A percentile compares a stretch with the other conserved stretches of the same genome.
Evolutionary conservation across 1,284 basidiomycete species (phyloP).

Genomic region (Trametes pubescens): DNA sequence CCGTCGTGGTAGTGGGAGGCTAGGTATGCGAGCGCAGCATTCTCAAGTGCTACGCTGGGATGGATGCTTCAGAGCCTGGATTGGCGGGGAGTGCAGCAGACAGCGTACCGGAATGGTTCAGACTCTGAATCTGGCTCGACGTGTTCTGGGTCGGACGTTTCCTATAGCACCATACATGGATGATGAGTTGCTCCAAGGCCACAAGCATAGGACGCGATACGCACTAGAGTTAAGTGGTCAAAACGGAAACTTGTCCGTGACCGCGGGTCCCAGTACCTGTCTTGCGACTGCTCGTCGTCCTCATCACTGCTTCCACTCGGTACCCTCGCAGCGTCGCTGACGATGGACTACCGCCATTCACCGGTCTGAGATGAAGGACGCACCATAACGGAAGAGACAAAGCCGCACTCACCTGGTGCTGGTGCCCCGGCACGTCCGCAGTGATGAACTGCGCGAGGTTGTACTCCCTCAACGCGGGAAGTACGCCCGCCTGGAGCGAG

Average conservation of each 20-base stretch:
- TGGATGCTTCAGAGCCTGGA: background rate
- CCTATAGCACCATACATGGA: conserved; percentile 50
- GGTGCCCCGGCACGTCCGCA: conserved; percentile 79
- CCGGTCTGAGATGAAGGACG: background rate
- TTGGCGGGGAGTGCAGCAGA: background rate
- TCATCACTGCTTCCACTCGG: conserved; percentile 31
- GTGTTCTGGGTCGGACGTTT: conserved; percentile 75
- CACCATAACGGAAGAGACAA: background rate
- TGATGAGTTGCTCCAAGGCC: background rate
- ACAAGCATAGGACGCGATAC: conserved; percentile 39
- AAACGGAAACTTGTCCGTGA: conserved; percentile 82
- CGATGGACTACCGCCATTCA: conserved; percentile 62
- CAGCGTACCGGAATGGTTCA: conserved; percentile 77
- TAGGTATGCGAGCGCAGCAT: conserved; percentile 74
- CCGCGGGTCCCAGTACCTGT: conserved; percentile 84
- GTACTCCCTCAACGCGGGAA: conserved; percentile 82
- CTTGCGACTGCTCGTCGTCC: conserved; percentile 51
- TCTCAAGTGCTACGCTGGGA: conserved; percentile 72
- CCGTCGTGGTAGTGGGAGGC: conserved; percentile 82
- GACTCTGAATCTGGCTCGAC: conserved; percentile 69
- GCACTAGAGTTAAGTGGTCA: conserved; percentile 81
- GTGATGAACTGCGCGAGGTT: conserved; percentile 87
- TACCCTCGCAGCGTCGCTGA: conserved; percentile 73
- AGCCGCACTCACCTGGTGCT: conserved; percentile 66
- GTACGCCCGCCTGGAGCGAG: conserved; percentile 77